These are phyloP conservation scores for Fusarium irregulare DNA, from an alignment of 2,329 filamentous ascomycete genomes.

Conservation along the genomic window DNA sequence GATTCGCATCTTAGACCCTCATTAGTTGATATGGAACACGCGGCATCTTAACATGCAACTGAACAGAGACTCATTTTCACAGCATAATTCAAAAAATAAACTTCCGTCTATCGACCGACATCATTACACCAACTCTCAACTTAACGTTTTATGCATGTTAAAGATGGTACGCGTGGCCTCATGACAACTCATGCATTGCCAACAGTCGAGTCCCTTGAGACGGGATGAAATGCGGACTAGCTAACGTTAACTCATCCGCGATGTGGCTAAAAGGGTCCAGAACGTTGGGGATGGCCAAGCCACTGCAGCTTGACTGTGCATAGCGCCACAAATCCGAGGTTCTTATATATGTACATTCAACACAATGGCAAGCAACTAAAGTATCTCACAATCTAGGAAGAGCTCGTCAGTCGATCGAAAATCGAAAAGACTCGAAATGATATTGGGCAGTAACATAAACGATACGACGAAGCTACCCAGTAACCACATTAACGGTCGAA, in stretches of 20 bases:
- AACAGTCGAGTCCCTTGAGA: background rate
- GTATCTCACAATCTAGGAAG: background rate
- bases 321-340: background rate
- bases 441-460: background rate
- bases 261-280: constrained; percentile 18
- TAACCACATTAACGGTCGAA: background rate
- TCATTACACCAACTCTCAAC: background rate
- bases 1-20: constrained; percentile 12
- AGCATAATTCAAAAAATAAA: background rate
- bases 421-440: background rate
- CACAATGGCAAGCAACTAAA: background rate
- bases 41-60: background rate
- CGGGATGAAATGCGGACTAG: constrained; percentile 3
- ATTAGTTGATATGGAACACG: constrained; percentile 4
- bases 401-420: background rate
- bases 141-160: background rate
- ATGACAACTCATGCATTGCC: background rate
- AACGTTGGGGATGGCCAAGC: constrained; percentile 6
- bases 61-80: constrained; percentile 1
- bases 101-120: background rate
- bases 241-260: background rate
- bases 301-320: background rate
- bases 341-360: background rate
- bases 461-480: background rate
- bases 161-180: constrained; percentile 14